Conservation (phyloP, 805 yeast genomes). For the Wickerhamiella azyma region DNA sequence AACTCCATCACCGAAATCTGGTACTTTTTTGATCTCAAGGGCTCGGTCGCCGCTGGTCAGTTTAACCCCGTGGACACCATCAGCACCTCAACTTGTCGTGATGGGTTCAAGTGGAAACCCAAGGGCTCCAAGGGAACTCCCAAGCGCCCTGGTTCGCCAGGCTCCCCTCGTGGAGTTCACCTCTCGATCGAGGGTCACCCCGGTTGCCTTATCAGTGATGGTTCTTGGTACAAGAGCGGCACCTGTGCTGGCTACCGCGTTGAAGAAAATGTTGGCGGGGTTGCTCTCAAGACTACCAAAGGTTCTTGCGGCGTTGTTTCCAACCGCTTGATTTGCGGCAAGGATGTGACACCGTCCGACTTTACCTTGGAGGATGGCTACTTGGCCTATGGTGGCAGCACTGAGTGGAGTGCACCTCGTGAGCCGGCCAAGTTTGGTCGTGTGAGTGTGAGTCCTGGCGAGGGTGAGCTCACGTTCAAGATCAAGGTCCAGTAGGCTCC, state of each 20-base stretch:
- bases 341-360: slow-evolving; percentile 34
- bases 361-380: slow-evolving; percentile 39
- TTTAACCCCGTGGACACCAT: slow-evolving; percentile 46
- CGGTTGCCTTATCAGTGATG: slow-evolving; percentile 77
- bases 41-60: slow-evolving; percentile 53
- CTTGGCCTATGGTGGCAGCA: slow-evolving; percentile 48
- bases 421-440: slow-evolving; percentile 36
- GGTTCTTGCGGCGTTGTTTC: slow-evolving; percentile 49
- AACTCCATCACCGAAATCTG: slow-evolving; percentile 50
- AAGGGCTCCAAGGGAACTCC: slow-evolving; percentile 33
- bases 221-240: slow-evolving; percentile 69
- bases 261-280: slow-evolving; percentile 56
- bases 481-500: slow-evolving; percentile 22
- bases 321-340: slow-evolving; percentile 26
- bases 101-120: slow-evolving; percentile 61
- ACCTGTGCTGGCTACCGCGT: slow-evolving; percentile 70
- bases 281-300: slow-evolving; percentile 48
- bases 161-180: slow-evolving; percentile 10
- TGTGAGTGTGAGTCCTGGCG: slow-evolving; percentile 35
- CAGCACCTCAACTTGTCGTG: slow-evolving; percentile 50
- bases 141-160: slow-evolving; percentile 14
- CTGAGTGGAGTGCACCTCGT: slow-evolving; percentile 43
- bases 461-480: slow-evolving; percentile 29
- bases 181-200: slow-evolving; percentile 36
- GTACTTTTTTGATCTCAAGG: slow-evolving; percentile 68